Evolutionary conservation across 2,329 filamentous ascomycete species (phyloP).

Genomic region (Stagonosporopsis rhizophila): DNA sequence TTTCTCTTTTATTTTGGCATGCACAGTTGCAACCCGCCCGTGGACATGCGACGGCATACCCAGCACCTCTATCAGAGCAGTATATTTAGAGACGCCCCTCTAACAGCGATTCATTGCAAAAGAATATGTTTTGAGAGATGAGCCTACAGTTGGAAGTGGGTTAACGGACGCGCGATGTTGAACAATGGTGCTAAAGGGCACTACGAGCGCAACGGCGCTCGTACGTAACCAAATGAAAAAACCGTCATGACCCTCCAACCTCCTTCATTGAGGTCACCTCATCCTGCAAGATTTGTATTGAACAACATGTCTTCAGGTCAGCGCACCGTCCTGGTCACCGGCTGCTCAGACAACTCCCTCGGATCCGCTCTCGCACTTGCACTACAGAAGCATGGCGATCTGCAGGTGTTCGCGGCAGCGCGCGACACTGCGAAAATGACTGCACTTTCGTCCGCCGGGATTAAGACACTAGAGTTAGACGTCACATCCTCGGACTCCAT

Average conservation of each 20-base stretch:
- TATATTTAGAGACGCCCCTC: background rate
- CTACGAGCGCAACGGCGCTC: background rate
- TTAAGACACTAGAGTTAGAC: constrained; percentile 13
- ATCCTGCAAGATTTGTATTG: background rate
- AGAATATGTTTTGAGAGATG: background rate
- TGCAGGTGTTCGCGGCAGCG: constrained; percentile 53
- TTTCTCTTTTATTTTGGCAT: too few species aligned
- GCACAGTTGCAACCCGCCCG: background rate
- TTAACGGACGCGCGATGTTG: background rate
- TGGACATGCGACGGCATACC: background rate
- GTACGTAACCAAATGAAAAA: constrained; percentile 15
- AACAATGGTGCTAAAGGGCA: background rate
- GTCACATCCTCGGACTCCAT: constrained; percentile 19
- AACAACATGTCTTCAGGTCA: background rate
- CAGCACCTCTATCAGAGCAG: background rate
- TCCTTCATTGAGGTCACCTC: background rate
- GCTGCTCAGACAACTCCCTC: constrained; percentile 47
- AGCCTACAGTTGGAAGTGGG: background rate
- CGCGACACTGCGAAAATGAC: constrained; percentile 43
- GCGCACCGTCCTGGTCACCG: constrained; percentile 31
- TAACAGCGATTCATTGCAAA: background rate
- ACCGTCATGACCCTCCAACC: constrained; percentile 4
- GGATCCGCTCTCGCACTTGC: constrained; percentile 52
- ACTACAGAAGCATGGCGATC: constrained; percentile 45
- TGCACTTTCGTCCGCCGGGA: constrained; percentile 1